Base-by-base conservation (phyloP, 2,329 filamentous ascomycete species). In the Fusarium sp. region DNA sequence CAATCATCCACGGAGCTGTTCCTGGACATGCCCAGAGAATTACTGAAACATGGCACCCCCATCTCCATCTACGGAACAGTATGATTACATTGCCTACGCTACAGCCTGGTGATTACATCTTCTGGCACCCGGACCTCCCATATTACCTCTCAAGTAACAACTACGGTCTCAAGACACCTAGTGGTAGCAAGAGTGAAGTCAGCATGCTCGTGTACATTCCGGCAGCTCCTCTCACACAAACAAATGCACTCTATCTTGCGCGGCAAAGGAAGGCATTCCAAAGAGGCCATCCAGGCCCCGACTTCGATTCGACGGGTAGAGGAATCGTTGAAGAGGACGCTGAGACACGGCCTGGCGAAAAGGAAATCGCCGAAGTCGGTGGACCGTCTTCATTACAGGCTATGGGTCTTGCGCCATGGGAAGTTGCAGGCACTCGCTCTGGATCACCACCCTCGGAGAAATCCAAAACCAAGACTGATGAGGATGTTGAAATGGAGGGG, bases 341-440 rank as follows among this genome's bases (percentile, higher is more conserved):
- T n/a, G 81, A 83, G 15, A 82, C 82, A 0, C 81, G 86, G 0
- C 82, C 85, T 3, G 84, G 83, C 23, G 85, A 87, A 75, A 83
- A 82, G 38, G 86, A 87, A 59, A 87, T 89, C 68, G 83, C 81
- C 15, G 82, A 83, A 45, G 82, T 85, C 3, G 86, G 86, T 14
- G 86, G 86, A 3, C 80, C 83, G 4, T 83, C 84, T 11, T 87
- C 81, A 0, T 76, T 89, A 58, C 83, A 85, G 69, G 87, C 87
- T n/a, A 89, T 90, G 87, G 88, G 88, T 0, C 79, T 90, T 3
- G 83, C 83, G 40, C 85, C 85, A 6, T 89, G 86, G 83, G 83
- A 83, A 69, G 67, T 81, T 54, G 75, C 81, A 30, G 76, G 76
- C 57, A 78, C 73, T 54, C 70, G 77, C n/a, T 72, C 73, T 14